These are phyloP conservation scores for Kwoniella sp. DNA, from an alignment of 768 basidiomycete genomes.

Conservation along the genomic window DNA sequence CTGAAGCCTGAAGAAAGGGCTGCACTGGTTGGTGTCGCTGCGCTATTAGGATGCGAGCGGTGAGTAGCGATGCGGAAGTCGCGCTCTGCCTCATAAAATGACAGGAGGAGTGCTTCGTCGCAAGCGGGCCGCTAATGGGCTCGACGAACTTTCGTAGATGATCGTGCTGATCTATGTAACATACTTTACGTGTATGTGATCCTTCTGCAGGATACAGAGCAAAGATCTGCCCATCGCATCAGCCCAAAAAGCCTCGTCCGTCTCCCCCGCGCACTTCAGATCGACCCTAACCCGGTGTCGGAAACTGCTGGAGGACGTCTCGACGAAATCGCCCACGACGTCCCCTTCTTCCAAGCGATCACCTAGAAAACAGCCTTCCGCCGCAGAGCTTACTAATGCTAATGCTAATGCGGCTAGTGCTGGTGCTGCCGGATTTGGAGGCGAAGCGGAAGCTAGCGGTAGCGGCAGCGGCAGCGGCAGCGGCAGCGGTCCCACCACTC, in stretches of 20 bases:
- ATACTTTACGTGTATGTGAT: not conserved
- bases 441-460: not conserved
- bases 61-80: constrained; percentile 20
- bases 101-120: too few species aligned
- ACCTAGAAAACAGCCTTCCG: constrained; percentile 6
- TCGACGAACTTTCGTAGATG: too few species aligned
- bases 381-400: not conserved
- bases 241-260: constrained; percentile 50
- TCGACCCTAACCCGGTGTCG: constrained; percentile 36
- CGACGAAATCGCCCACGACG: constrained; percentile 7
- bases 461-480: not conserved
- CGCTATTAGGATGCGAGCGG: constrained; percentile 50
- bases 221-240: constrained; percentile 40
- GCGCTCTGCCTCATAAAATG: not conserved
- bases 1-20: constrained; percentile 47
- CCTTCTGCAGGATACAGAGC: constrained; percentile 31
- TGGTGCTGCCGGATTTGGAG: not conserved
- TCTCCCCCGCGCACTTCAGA: constrained; percentile 46
- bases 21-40: constrained; percentile 48
- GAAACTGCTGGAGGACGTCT: constrained; percentile 14
- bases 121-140: too few species aligned
- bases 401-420: not conserved
- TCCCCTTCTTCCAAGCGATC: constrained; percentile 19
- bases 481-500: not conserved
- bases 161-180: not conserved